Conservation (phyloP, 2,329 filamentous ascomycete genomes). For the Coniella vitis region DNA sequence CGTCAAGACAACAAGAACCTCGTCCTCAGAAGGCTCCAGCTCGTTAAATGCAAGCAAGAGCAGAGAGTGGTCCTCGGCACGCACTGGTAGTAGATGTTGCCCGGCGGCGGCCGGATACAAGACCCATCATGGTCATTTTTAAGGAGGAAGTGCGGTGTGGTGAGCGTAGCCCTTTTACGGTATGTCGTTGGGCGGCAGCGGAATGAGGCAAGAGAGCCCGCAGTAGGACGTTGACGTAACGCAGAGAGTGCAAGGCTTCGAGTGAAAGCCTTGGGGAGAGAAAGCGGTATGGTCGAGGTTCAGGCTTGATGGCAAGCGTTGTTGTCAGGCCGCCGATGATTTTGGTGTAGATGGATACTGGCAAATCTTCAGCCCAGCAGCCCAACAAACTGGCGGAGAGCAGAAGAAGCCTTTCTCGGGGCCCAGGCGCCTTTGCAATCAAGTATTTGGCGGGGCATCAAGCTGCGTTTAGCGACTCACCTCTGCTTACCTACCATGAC, state of each 20-base stretch:
- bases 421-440: not conserved
- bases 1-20: not conserved
- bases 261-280: not conserved
- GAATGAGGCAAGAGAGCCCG: too few species aligned
- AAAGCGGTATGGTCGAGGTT: not conserved
- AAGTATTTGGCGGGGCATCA: conserved; percentile 1
- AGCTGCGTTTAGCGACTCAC: conserved; percentile 2
- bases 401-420: not conserved
- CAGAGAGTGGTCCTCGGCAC: conserved; percentile 14
- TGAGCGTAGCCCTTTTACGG: not conserved
- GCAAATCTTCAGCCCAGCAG: not conserved
- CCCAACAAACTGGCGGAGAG: not conserved
- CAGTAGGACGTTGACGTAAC: too few species aligned
- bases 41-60: not conserved
- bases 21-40: not conserved
- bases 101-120: conserved; percentile 27
- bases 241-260: not conserved
- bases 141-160: conserved; percentile 26
- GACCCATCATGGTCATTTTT: conserved; percentile 27
- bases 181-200: not conserved
- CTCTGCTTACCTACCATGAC: conserved; percentile 11
- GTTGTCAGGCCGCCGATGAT: too few species aligned
- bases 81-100: conserved; percentile 30
- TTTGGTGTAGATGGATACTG: not conserved
- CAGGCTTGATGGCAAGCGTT: not conserved